Evolutionary conservation across 139 green algal species (phyloP), one percentile per base, ranked within the genome.

Genomic region (Nannochloris sp.): DNA sequence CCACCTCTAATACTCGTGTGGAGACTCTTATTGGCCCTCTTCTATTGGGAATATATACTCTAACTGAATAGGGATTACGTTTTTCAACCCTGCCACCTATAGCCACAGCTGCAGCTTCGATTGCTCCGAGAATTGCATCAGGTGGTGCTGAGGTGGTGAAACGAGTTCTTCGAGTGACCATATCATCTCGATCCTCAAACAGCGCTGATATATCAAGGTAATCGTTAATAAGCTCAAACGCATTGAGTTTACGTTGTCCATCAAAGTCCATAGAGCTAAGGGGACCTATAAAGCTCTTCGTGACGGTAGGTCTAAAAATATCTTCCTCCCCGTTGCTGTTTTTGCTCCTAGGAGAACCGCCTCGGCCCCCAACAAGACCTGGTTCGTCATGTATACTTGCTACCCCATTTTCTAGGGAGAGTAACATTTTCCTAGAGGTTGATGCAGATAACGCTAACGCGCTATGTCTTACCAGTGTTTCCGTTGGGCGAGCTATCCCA

Each of bases 191-290:
- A 0, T 36, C 46, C 54, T 83, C 78, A 54, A 85, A 81, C 23
- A 85, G 45, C 4, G 57, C 68, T 15, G 66, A 78, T 37, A 85
- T 78, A 64, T 85, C 78, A 31, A 85, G 60, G 1, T 61, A 70
- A 4, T 63, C 60, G 38, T 72, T 74, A 19, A 84, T 74, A 10
- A 84, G 70, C 54, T 82, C 47, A 54, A 84, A 84, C 25, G 74
- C 74, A 30, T 79, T 84, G 29, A 83, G 48, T 5, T 76, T 54
- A 25, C 36, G 65, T 29, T 61, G 6, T 34, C 24, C 7, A 5
- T 10, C 6, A 34, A 6, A 35, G 35, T 6, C 35, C 54, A 53
- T 42, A n/a, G n/a, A n/a, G n/a, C n/a, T n/a, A n/a, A n/a, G 42
- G 42, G n/a, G 24, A 9, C 19, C 15, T 29, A 56, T 27, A 27